Conservation (phyloP, 192 early-diverging fungal species). For the Helicostylum pulchrum region DNA sequence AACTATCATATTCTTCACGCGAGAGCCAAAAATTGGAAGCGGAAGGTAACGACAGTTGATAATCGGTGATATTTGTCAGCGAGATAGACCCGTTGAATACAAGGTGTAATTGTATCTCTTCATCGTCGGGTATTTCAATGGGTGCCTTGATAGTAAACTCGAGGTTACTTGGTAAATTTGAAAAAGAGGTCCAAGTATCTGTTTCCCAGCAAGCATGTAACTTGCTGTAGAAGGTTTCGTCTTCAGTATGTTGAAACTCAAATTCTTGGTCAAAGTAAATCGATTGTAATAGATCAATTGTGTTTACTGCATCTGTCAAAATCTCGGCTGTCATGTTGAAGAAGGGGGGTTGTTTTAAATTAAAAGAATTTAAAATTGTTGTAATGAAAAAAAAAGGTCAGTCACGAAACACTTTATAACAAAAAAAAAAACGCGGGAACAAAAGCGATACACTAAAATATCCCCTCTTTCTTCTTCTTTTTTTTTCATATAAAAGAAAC, state of each 20-base stretch:
- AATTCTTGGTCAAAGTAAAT: constrained; percentile 30
- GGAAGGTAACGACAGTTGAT: neutral
- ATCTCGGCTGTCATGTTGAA: neutral
- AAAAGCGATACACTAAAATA: too few relatives aligned
- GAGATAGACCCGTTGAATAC: neutral
- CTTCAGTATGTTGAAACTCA: neutral
- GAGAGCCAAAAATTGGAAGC: constrained; percentile 8
- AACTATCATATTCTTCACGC: neutral
- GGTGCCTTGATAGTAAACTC: constrained; percentile 12
- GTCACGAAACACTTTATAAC: too few relatives aligned
- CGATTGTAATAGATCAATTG: constrained; percentile 17
- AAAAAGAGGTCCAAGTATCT: neutral
- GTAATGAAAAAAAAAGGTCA: too few relatives aligned
- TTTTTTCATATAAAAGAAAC: neutral
- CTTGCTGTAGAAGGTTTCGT: neutral
- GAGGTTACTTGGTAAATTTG: neutral
- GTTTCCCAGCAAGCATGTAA: neutral
- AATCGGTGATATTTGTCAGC: neutral
- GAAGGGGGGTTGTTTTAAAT: neutral
- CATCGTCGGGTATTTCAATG: neutral
- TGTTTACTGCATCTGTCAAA: constrained; percentile 7
- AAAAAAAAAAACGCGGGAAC: too few relatives aligned
- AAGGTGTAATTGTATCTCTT: neutral
- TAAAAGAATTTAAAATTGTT: too few relatives aligned
- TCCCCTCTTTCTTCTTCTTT: neutral